Percentiles rank a stretch among this genome's conserved stretches.
Conservation (phyloP, 2,329 filamentous ascomycete species). For the Claviceps sorghi region DNA sequence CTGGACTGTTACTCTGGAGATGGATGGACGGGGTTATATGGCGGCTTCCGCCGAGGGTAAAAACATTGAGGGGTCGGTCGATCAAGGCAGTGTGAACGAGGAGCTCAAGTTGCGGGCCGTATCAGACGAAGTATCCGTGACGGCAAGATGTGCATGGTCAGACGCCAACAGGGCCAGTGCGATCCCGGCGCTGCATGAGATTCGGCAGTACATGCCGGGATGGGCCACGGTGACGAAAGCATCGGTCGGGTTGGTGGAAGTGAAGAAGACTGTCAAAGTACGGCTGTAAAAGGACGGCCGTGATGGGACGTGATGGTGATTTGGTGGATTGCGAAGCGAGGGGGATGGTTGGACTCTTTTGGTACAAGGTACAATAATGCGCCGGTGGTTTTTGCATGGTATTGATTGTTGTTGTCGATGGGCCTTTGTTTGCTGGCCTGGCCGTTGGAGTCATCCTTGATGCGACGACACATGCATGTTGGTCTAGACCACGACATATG, state of each 20-base stretch:
- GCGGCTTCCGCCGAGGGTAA: not conserved
- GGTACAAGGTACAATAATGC: not conserved
- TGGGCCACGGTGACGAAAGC: conserved; percentile 72
- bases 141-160: conserved; percentile 70
- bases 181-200: conserved; percentile 76
- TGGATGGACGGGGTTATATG: conserved; percentile 8
- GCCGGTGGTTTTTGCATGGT: not conserved
- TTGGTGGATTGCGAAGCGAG: not conserved
- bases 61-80: not conserved
- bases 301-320: conserved; percentile 13
- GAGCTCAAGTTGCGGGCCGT: conserved; percentile 8
- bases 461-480: too few species aligned
- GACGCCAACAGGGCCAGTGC: conserved; percentile 59
- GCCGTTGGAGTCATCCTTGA: too few species aligned
- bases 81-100: not conserved
- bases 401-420: not conserved
- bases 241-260: conserved; percentile 67
- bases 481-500: too few species aligned
- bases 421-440: not conserved
- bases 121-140: conserved; percentile 36
- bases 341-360: not conserved
- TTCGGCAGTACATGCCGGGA: conserved; percentile 56
- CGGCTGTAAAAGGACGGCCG: conserved; percentile 14
- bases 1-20: conserved; percentile 47
- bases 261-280: conserved; percentile 51